Evolutionary conservation across 2,329 filamentous ascomycete genomes (phyloP).

Genomic region (Diplodia sapinea): DNA sequence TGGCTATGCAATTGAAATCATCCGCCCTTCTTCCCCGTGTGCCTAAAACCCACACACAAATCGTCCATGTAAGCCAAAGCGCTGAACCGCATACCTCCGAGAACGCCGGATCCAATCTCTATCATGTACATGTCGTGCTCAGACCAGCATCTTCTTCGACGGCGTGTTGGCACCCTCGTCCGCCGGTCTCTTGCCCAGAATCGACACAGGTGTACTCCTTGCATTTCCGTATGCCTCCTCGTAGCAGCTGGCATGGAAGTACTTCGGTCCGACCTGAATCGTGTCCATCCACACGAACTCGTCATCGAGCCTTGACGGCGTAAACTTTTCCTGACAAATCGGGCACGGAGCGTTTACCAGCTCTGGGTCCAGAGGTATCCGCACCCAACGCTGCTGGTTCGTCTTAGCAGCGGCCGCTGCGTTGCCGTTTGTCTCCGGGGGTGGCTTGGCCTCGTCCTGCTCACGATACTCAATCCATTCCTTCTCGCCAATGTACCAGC

Average conservation of each 20-base stretch:
- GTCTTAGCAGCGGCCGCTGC: slow-evolving; percentile 56
- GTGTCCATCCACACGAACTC: slow-evolving; percentile 98
- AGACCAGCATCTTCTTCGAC: slow-evolving; percentile 31
- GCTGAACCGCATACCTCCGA: background rate
- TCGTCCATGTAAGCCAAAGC: slow-evolving; percentile 4
- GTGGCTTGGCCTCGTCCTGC: slow-evolving; percentile 64
- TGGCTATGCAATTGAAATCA: slow-evolving; percentile 18
- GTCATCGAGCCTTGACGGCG: slow-evolving; percentile 87
- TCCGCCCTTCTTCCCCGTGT: background rate
- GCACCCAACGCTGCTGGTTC: slow-evolving; percentile 73
- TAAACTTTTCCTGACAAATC: slow-evolving; percentile 94
- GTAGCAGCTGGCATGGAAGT: slow-evolving; percentile 91
- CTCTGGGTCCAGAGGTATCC: slow-evolving; percentile 78
- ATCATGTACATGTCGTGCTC: slow-evolving; percentile 27
- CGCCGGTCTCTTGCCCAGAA: slow-evolving; percentile 44
- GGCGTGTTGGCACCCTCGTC: slow-evolving; percentile 21
- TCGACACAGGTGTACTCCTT: slow-evolving; percentile 44
- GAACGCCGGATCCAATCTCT: slow-evolving; percentile 31
- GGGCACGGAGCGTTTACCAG: slow-evolving; percentile 81
- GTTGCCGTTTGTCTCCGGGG: slow-evolving; percentile 48
- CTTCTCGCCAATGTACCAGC: slow-evolving; percentile 93
- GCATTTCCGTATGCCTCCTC: slow-evolving; percentile 60
- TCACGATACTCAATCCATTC: slow-evolving; percentile 92
- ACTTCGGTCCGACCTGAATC: slow-evolving; percentile 73
- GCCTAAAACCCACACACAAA: slow-evolving; percentile 8